Evolutionary conservation across 1,139 yeast genomes (phyloP), one percentile per base, ranked within the genome.

Genomic region (Ogataea hybrid): DNA sequence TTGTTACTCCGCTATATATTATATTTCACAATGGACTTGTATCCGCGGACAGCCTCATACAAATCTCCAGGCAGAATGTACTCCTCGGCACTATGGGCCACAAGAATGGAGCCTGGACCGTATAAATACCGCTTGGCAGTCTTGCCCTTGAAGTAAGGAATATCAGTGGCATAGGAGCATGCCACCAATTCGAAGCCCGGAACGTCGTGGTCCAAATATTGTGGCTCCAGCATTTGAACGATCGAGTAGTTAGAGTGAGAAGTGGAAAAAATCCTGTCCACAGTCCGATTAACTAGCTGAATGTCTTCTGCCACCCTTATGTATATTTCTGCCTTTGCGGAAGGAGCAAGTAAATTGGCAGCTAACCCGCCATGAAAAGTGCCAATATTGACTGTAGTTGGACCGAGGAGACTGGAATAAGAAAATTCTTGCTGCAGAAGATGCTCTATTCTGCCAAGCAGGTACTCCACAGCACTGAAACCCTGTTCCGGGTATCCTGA

Each of bases 401-500:
- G 75, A 0, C 87, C 87, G 44, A 81, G 67, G 21, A 75, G 55
- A 3, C 71, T 73, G 25, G 77, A 71, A 2, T 43, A 49, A 3
- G 86, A 85, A 43, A 68, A 68, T 6, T 63, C 59, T 3, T 53
- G 41, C 23, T 59, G 40, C 30, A 57, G 50, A 27, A 74, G 56
- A 18, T 68, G 61, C 31, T 67, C 51, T 49, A 81, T 63, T 1
- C 73, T 67, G 6, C 78, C 73, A 23, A 81, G 58, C 37, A 81
- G 55, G 42, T 71, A 73, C 39, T 75, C 77, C 30, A 75, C 72
- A 3, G 87, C 84, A 42, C 78, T 77, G 35, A 79, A 61, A 2
- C 87, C 87, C 32, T 79, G 65, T 37, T 79, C 73, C 2, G 88
- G 88, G 59, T 81, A 80, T 1, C 86, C 87, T 8, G n/a, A n/a